Conservation (phyloP, 2,329 filamentous ascomycete species). For the Microdochium bolleyi region DNA sequence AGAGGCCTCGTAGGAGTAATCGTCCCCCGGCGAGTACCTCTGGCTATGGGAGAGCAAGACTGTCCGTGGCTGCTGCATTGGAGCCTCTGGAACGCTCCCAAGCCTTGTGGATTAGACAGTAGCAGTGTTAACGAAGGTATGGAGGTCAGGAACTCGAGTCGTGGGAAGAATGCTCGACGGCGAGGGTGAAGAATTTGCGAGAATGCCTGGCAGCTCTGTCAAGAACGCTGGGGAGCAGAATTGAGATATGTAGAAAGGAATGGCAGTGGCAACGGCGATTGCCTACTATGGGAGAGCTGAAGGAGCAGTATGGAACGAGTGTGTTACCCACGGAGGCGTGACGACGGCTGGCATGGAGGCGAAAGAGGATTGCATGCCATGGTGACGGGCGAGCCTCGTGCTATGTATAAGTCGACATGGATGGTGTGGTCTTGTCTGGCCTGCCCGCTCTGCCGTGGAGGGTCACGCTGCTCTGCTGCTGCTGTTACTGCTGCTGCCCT, state of each 20-base stretch:
- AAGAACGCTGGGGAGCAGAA: constrained; percentile 24
- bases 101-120: too few relatives aligned
- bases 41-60: constrained; percentile 44
- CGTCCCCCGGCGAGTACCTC: constrained; percentile 37
- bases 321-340: constrained; percentile 11
- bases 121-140: too few relatives aligned
- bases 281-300: constrained; percentile 13
- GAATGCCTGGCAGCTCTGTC: constrained; percentile 18
- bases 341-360: constrained; percentile 18
- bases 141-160: too few relatives aligned
- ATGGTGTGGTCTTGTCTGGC: background rate
- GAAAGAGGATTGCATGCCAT: constrained; percentile 10
- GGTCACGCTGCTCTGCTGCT: background rate
- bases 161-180: constrained; percentile 22
- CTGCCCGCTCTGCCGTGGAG: background rate
- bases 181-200: constrained; percentile 20
- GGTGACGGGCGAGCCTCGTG: background rate
- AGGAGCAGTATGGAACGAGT: constrained; percentile 10
- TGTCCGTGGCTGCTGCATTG: constrained; percentile 33
- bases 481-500: background rate
- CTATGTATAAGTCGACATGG: background rate
- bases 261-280: constrained; percentile 22
- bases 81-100: constrained; percentile 7
- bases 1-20: constrained; percentile 32
- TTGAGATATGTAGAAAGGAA: constrained; percentile 27